Evolutionary conservation across 108 stramenopile species (phyloP).

Genomic region (Stephanodiscus minutulus): DNA sequence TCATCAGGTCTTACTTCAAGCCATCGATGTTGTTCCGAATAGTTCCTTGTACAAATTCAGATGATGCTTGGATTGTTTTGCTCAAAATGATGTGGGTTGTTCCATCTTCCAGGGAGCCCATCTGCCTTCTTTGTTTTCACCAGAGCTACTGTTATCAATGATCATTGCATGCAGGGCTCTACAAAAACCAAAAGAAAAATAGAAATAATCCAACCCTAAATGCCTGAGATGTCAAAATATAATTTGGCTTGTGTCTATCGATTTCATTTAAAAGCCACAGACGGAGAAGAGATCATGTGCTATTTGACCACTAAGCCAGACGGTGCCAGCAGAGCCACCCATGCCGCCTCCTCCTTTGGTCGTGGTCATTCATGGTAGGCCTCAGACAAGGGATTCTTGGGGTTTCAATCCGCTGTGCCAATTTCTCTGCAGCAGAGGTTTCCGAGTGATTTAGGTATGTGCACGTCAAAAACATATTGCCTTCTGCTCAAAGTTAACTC

Average conservation of each 20-base stretch:
- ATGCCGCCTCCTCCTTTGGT: conserved; percentile 12
- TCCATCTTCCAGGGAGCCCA: conserved; percentile 21
- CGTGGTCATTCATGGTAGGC: conserved; percentile 22
- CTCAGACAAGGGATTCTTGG: conserved; percentile 23
- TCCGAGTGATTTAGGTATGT: conserved; percentile 21
- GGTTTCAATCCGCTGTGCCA: conserved; percentile 20
- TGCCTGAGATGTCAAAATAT: conserved; percentile 22
- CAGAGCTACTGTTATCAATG: not conserved
- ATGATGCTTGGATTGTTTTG: conserved; percentile 18
- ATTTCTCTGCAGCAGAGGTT: conserved; percentile 25
- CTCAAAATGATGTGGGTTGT: conserved; percentile 18
- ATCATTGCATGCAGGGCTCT: not conserved
- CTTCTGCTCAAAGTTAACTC: not conserved
- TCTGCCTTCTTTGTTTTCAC: conserved; percentile 22
- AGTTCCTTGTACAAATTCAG: not conserved
- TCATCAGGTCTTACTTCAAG: conserved; percentile 12
- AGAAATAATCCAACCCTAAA: conserved; percentile 16
- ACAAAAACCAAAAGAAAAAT: conserved; percentile 4
- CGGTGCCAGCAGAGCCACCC: not conserved
- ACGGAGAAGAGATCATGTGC: conserved; percentile 33
- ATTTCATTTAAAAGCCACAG: conserved; percentile 18
- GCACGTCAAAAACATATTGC: not conserved
- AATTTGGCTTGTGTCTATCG: conserved; percentile 15
- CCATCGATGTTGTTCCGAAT: conserved; percentile 22
- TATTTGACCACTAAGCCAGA: conserved; percentile 12